phyloP scores from a whole-genome alignment of 352 stramenopile genomes.

The Phytophthora tentaculata region DNA sequence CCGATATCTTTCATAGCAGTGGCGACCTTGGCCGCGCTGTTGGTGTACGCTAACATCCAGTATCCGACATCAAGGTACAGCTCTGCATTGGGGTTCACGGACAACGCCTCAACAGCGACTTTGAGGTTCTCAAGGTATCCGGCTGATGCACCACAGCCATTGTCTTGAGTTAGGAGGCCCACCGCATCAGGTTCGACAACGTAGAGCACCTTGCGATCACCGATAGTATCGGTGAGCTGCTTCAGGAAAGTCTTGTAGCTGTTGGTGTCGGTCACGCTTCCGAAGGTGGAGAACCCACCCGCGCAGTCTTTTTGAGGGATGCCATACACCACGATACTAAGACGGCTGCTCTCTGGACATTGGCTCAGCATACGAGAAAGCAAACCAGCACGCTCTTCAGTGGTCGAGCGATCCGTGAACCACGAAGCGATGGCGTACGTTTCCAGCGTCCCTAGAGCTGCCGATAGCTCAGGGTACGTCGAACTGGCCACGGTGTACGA shows the following conservation, averaged over 20 bases:
- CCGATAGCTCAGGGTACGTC: conserved; percentile 47
- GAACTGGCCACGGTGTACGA: conserved; percentile 51
- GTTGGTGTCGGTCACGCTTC: conserved; percentile 41
- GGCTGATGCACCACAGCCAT: conserved; percentile 41
- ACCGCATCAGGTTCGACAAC: conserved; percentile 73
- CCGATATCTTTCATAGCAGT: conserved; percentile 47
- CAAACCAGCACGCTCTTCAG: conserved; percentile 36
- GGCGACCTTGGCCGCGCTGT: conserved; percentile 31
- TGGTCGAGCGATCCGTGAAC: conserved; percentile 59
- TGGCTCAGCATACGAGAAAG: conserved; percentile 39
- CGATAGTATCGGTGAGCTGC: conserved; percentile 46
- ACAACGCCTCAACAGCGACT: conserved; percentile 48
- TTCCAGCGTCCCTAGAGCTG: conserved; percentile 53
- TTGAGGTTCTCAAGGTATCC: conserved; percentile 66
- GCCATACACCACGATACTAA: conserved; percentile 75
- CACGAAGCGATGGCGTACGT: conserved; percentile 65
- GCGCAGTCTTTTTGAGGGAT: conserved; percentile 80
- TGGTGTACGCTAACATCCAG: conserved; percentile 51
- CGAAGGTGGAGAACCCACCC: conserved; percentile 45
- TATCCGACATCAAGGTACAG: conserved; percentile 78
- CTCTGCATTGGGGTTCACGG: conserved; percentile 63
- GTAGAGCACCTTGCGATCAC: conserved; percentile 65
- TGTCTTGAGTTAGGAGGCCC: conserved; percentile 46
- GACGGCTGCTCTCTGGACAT: conserved; percentile 42
- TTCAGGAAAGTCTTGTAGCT: conserved; percentile 59